Evolutionary conservation across 176 grass and related monocot genomes (phyloP), one percentile per base, ranked within the genome.

Genomic region (Tillandsia fasciculata): DNA sequence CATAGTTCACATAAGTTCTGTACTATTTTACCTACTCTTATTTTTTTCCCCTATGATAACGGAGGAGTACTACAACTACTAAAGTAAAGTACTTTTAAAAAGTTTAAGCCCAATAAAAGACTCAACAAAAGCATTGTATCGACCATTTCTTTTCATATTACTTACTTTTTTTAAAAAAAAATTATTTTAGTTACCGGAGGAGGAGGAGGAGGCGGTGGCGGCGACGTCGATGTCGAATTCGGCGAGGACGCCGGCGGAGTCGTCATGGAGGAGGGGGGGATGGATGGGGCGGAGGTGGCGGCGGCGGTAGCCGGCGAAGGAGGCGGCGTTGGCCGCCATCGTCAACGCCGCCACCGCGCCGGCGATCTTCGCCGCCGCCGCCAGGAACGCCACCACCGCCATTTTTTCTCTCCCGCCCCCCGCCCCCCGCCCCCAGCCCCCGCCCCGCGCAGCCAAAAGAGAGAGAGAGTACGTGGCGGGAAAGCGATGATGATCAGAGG

Each of bases 201-300:
- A 22, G 7, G 57, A 14, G 29, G 18, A 52, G 64, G 10, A 13
- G 13, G 3, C 67, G 23, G 20, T 11, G 12, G 2, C 20, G 57
- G 53, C 8, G 53, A 72, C 17, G 68, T 59, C 65, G 15, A 83
- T 69, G 81, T 64, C 69, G 83, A 97, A 97, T 70, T 89, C 83
- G 13, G 86, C 89, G 71, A 97, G 11, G 71, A 91, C 53, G 71
- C 86, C 80, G 23, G 79, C 74, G 15, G 82, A 83, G 22, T 97
- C 86, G 79, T 92, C 81, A 77, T 87, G 84, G 33, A 86, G 89
- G 71, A 68, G 81, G 71, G 63, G 69, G 53, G 92, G 72, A 51
- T 83, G 89, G 65, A 77, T 77, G 68, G 90, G 93, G 82, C 90
- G 64, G 64, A 79, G 89, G 0, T 84, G 79, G 11, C 86, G 71